Base-by-base conservation (phyloP, 345 rosid species). In the Streptanthus diversifolius region DNA sequence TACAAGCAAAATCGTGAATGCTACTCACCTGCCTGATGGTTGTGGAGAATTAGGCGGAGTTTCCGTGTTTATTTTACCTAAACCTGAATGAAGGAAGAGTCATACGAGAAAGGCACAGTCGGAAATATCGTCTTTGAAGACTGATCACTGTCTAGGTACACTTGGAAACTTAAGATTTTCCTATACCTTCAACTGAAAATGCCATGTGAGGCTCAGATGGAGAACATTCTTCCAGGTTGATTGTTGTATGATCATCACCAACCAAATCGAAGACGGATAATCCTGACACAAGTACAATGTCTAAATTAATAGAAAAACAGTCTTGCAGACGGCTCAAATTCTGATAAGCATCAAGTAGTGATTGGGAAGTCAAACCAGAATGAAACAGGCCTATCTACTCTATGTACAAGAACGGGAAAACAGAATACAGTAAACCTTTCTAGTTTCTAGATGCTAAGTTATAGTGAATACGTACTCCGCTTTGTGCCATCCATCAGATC, bases 181-280 rank as follows among this genome's bases (percentile, higher is more conserved):
- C 62, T 63, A 61, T 85, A 92, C 98, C 98, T 75, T 87, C 86
- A 66, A 90, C 83, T 82, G 98, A 88, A 79, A 92, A 88, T 59
- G 98, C 90, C 80, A 84, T 86, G 76, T 92, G 91, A 71, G 87
- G 73, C 78, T 92, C 98, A 71, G 63, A 71, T 45, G 61, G 80
- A 49, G 83, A 80, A 79, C 60, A 49, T 65, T 62, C 76, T 64
- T 75, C 84, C 39, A 65, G 62, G 41, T 61, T 54, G 77, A 27
- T 73, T 70, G 77, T 80, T 44, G 80, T 43, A 57, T 75, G 86
- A 79, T 83, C 91, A 79, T 86, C 92, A 74, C 70, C 84, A 71
- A 92, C 83, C 87, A 92, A 77, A 79, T 90, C 96, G 73, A 88
- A 86, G 71, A 92, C 76, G 35, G 89, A 86, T 60, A 77, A 61